phyloP scores from a whole-genome alignment of 495 filamentous ascomycete genomes.

The Amniculicola lignicola region DNA sequence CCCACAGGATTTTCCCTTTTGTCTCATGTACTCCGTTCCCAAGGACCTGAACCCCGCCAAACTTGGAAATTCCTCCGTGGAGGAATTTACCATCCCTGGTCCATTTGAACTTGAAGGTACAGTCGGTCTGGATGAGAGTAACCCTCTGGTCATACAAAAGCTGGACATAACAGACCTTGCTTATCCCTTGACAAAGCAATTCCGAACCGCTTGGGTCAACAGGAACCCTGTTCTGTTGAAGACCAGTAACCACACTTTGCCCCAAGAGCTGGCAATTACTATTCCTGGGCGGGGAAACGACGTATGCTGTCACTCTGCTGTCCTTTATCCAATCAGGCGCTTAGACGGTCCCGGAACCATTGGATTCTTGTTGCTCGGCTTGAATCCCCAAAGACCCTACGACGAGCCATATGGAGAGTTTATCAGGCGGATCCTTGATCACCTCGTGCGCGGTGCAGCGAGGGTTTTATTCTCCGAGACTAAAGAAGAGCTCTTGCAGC shows the following conservation, averaged over 20 bases:
- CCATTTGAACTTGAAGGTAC: conserved; percentile 11
- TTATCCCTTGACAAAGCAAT: conserved; percentile 6
- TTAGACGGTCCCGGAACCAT: conserved; percentile 4
- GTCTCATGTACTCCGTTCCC: conserved; percentile 14
- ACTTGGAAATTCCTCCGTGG: neutral
- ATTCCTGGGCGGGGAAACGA: conserved; percentile 6
- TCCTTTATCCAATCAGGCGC: conserved; percentile 19
- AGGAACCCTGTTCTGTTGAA: conserved; percentile 6
- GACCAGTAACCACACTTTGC: conserved; percentile 3
- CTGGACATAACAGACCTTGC: conserved; percentile 1
- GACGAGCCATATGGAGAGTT: conserved; percentile 28
- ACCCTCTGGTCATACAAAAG: neutral
- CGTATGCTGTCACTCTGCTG: conserved; percentile 1
- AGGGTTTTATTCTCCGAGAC: conserved; percentile 23
- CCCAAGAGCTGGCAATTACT: neutral
- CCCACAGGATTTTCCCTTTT: conserved; percentile 15
- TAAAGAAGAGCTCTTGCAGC: conserved; percentile 16
- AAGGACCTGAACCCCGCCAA: neutral
- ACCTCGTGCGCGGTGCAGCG: conserved; percentile 19
- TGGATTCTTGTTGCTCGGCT: conserved; percentile 30
- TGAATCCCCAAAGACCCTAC: conserved; percentile 29
- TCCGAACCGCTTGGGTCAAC: conserved; percentile 7
- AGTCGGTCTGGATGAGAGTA: conserved; percentile 9
- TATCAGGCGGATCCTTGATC: conserved; percentile 11
- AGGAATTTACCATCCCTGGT: neutral